A percentile compares a stretch with the other conserved stretches of the same genome.
These are phyloP conservation scores for Diplodia mutila DNA, from an alignment of 2,329 filamentous ascomycete genomes.

Conservation along the genomic window DNA sequence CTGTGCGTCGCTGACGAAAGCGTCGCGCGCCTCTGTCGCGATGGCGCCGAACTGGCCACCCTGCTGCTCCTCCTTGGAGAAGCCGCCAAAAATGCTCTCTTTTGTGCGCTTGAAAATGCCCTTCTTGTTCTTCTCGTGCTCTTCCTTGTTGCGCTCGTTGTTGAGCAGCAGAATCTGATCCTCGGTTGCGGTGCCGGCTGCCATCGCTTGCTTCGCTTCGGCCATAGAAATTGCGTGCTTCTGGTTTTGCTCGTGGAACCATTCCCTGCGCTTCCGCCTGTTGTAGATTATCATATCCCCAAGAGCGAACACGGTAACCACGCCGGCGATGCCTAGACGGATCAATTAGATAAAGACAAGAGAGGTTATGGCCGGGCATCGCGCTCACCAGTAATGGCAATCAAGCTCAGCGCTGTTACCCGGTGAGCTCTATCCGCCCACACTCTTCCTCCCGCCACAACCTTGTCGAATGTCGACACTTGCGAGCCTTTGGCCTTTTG, in stretches of 20 bases:
- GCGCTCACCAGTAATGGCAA: slow-evolving; percentile 62
- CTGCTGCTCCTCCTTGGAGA: slow-evolving; percentile 42
- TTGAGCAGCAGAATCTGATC: slow-evolving; percentile 57
- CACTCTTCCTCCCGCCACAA: slow-evolving; percentile 57
- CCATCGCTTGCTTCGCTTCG: slow-evolving; percentile 49
- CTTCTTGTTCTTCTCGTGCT: slow-evolving; percentile 51
- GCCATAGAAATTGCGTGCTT: slow-evolving; percentile 48
- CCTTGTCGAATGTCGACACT: slow-evolving; percentile 58
- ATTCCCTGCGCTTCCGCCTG: slow-evolving; percentile 65
- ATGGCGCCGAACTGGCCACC: slow-evolving; percentile 40
- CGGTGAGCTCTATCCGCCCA: slow-evolving; percentile 66
- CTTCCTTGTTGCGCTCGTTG: slow-evolving; percentile 66
- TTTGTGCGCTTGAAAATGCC: slow-evolving; percentile 42
- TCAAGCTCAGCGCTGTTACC: slow-evolving; percentile 62
- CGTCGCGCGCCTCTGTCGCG: slow-evolving; percentile 21
- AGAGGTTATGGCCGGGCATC: background rate
- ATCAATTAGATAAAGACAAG: background rate
- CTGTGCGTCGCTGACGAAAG: slow-evolving; percentile 22
- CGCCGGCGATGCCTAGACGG: slow-evolving; percentile 59
- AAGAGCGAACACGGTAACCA: slow-evolving; percentile 66
- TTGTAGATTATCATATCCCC: slow-evolving; percentile 71
- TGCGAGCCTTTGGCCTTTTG: slow-evolving; percentile 53
- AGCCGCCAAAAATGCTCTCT: slow-evolving; percentile 38
- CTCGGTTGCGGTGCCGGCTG: slow-evolving; percentile 50
- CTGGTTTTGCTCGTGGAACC: slow-evolving; percentile 58